phyloP scores from a whole-genome alignment of 2,329 filamentous ascomycete species.

The Fusarium multiceps region DNA sequence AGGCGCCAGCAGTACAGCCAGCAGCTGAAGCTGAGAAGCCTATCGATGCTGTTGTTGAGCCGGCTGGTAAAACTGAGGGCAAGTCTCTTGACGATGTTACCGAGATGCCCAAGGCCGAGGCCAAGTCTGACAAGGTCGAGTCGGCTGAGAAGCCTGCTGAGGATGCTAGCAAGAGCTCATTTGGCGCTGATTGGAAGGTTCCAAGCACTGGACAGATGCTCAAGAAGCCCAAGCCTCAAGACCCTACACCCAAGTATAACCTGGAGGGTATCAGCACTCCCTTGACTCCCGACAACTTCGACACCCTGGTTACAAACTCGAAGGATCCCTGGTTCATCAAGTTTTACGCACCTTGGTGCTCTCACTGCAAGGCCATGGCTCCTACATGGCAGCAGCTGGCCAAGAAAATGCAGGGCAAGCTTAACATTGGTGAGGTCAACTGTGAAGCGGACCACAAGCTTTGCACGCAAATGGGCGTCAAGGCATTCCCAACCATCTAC shows the following conservation, averaged over 20 bases:
- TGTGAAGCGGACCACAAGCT: constrained; percentile 86
- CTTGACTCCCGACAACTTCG: constrained; percentile 86
- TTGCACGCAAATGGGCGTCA: constrained; percentile 89
- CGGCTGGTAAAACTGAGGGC: constrained; percentile 31
- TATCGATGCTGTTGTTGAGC: constrained; percentile 23
- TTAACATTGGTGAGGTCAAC: constrained; percentile 96
- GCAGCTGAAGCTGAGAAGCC: constrained; percentile 34
- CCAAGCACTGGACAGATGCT: constrained; percentile 47
- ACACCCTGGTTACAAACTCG: constrained; percentile 84
- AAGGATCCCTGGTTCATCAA: constrained; percentile 98
- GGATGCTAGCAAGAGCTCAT: constrained; percentile 41
- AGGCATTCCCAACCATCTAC: constrained; percentile 86
- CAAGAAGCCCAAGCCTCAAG: constrained; percentile 57
- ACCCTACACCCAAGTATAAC: constrained; percentile 71
- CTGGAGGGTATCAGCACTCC: constrained; percentile 78
- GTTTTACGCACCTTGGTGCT: constrained; percentile 98
- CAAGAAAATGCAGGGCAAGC: constrained; percentile 87
- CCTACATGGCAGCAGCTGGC: constrained; percentile 91
- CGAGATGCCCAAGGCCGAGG: constrained; percentile 45
- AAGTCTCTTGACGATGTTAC: constrained; percentile 39
- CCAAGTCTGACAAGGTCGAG: constrained; percentile 40
- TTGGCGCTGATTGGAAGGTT: constrained; percentile 48
- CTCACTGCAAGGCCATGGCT: constrained; percentile 92
- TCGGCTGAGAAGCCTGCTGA: constrained; percentile 46
- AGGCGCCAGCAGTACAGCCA: constrained; percentile 49